Evolutionary conservation across 768 basidiomycete species (phyloP).

Genomic region (Holtermanniella nyarrowii): DNA sequence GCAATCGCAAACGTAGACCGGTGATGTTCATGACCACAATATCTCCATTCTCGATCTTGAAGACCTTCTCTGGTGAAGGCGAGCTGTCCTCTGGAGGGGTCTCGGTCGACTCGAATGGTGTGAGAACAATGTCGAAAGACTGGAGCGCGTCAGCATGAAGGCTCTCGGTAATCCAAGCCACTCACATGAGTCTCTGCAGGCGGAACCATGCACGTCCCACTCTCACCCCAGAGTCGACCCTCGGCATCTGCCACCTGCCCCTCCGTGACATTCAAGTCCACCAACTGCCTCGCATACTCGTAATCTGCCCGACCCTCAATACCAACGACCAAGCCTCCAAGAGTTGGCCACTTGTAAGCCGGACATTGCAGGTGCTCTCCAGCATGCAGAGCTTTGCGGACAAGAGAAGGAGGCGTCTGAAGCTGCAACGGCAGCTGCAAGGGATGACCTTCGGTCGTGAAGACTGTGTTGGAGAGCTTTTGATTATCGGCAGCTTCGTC

Average conservation of each 20-base stretch:
- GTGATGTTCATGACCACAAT: conserved; percentile 66
- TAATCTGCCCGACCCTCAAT: conserved; percentile 63
- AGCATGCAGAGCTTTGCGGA: conserved; percentile 45
- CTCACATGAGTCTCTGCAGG: conserved; percentile 22
- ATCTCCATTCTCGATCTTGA: conserved; percentile 51
- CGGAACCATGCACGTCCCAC: conserved; percentile 20
- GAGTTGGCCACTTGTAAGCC: conserved; percentile 45
- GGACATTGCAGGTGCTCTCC: conserved; percentile 49
- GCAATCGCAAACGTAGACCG: conserved; percentile 67
- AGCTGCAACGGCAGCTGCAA: conserved; percentile 54
- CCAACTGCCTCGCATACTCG: conserved; percentile 69
- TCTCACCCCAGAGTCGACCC: conserved; percentile 14
- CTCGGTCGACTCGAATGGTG: conserved; percentile 48
- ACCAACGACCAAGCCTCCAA: conserved; percentile 49
- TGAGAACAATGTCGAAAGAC: conserved; percentile 75
- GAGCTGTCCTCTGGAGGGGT: conserved; percentile 53
- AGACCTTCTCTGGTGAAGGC: conserved; percentile 59
- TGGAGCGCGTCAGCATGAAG: conserved; percentile 34
- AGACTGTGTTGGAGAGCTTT: conserved; percentile 74
- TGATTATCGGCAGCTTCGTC: conserved; percentile 60
- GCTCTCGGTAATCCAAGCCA: background rate
- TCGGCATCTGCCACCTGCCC: conserved; percentile 13
- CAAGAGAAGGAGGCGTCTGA: conserved; percentile 52
- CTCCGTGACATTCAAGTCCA: conserved; percentile 41
- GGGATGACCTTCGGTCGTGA: conserved; percentile 92